A percentile compares a stretch with the other conserved stretches of the same genome.
Conservation (phyloP, 2,329 filamentous ascomycete species). For the Cercospora zeae-maydis region DNA sequence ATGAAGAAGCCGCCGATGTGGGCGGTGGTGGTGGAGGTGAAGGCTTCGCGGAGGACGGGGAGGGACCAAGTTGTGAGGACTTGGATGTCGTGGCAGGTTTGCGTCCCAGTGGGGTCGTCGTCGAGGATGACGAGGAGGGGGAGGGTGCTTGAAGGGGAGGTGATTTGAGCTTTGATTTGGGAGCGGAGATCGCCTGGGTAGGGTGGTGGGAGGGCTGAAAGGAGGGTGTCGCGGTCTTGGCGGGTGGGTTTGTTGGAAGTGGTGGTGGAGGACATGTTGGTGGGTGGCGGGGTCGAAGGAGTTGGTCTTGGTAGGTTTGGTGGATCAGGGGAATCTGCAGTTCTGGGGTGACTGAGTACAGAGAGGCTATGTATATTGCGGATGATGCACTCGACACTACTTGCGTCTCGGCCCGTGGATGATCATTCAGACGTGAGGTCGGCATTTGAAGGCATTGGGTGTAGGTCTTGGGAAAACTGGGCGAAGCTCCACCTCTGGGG, state of each 20-base stretch:
- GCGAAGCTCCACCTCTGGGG: background rate
- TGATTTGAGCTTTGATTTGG: slow-evolving; percentile 13
- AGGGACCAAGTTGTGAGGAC: slow-evolving; percentile 56
- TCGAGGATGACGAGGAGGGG: slow-evolving; percentile 16
- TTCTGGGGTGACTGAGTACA: background rate
- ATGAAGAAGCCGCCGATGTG: slow-evolving; percentile 54
- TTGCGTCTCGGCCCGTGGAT: slow-evolving; percentile 3
- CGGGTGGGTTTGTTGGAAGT: background rate
- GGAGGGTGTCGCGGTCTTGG: slow-evolving; percentile 9
- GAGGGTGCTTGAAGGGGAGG: slow-evolving; percentile 1
- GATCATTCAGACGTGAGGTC: slow-evolving; percentile 3
- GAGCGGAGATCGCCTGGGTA: slow-evolving; percentile 9
- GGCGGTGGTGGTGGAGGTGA: slow-evolving; percentile 31
- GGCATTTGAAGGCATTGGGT: slow-evolving; percentile 10
- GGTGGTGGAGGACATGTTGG: background rate
- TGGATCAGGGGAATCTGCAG: fast-evolving
- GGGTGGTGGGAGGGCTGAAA: slow-evolving; percentile 11
- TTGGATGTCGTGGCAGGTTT: slow-evolving; percentile 57
- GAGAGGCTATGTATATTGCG: background rate
- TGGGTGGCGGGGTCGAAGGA: background rate
- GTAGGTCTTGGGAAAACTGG: slow-evolving; percentile 6
- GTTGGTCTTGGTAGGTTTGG: background rate
- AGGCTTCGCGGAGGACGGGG: slow-evolving; percentile 44
- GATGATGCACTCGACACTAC: background rate
- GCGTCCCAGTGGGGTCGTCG: slow-evolving; percentile 49